Conservation (phyloP, 805 yeast genomes). For the Schwanniomyces vanrijiae region DNA sequence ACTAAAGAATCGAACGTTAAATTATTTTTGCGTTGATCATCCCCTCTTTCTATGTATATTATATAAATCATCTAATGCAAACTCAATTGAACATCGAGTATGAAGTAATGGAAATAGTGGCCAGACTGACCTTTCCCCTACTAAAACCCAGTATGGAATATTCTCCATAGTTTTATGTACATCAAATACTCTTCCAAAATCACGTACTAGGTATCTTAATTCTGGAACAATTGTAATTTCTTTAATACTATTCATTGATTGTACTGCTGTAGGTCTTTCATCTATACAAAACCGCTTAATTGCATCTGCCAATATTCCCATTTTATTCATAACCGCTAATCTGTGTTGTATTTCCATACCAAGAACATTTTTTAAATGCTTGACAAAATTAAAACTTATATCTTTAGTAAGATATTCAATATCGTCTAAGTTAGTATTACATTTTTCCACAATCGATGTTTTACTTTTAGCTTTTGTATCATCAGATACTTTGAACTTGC, state of each 20-base stretch:
- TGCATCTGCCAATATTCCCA: conserved; percentile 71
- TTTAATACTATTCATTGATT: conserved; percentile 57
- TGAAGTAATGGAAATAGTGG: conserved; percentile 80
- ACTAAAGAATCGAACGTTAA: conserved; percentile 53
- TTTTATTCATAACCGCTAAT: conserved; percentile 71
- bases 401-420: conserved; percentile 33
- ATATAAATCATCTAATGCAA: conserved; percentile 76
- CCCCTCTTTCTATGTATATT: conserved; percentile 38
- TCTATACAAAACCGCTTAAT: conserved; percentile 80
- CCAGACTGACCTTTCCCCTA: conserved; percentile 94
- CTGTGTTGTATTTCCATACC: conserved; percentile 85
- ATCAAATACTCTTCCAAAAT: conserved; percentile 76
- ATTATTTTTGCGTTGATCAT: conserved; percentile 38
- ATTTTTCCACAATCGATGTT: conserved; percentile 27
- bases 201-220: conserved; percentile 64
- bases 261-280: conserved; percentile 72
- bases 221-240: conserved; percentile 93
- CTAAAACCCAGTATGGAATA: conserved; percentile 83
- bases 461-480: conserved; percentile 8
- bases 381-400: conserved; percentile 28
- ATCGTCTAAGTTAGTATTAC: conserved; percentile 32
- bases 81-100: conserved; percentile 89
- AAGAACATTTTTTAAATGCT: conserved; percentile 49
- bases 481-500: conserved; percentile 4
- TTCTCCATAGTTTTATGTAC: conserved; percentile 68